Evolutionary conservation across 345 rosid genomes (phyloP), one percentile per base, ranked within the genome.

Genomic region (Hirschfeldia incana): DNA sequence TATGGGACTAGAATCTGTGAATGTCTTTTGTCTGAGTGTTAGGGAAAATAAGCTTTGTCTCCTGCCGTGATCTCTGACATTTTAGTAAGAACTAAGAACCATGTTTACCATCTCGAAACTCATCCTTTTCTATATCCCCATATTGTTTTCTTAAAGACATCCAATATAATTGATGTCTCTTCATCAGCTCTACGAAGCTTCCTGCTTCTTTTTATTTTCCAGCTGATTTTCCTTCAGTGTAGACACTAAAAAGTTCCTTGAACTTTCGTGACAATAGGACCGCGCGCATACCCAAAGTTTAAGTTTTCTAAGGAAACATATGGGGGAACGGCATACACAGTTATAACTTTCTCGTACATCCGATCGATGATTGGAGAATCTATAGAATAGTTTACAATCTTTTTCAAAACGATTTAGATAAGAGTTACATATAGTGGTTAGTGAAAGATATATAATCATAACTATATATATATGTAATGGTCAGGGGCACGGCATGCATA

Each of bases 161-260:
- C 58, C 30, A 27, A 27, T 55, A 75, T 57, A 27, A 37, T 3
- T 37, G 42, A 0, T 65, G 36, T 10, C 9, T 74, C 27, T 2
- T 51, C 64, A 65, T 53, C 15, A 74, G 26, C 62, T 53, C 46
- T 62, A 65, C 11, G 78, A 75, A 65, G 78, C 65, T 75, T 75
- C 78, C 55, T 74, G 21, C 36, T 34, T 32, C 26, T 17, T 65
- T 65, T 42, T 15, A 1, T 58, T 59, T 71, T 59, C n/a, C 37
- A 21, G n/a, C 44, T 30, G 13, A 0, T 42, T 61, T 42, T 6
- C 12, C 74, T 57, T 39, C 16, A 42, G 32, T 16, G 5, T 8
- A 30, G 70, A 30, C 61, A 30, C 51, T 17, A 17, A 42, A 63
- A 49, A 49, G 49, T 74, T 17, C 12, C 46, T 11, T 46, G 32